Evolutionary conservation across 768 basidiomycete genomes (phyloP).

Genomic region (Cytidiella melzeri): DNA sequence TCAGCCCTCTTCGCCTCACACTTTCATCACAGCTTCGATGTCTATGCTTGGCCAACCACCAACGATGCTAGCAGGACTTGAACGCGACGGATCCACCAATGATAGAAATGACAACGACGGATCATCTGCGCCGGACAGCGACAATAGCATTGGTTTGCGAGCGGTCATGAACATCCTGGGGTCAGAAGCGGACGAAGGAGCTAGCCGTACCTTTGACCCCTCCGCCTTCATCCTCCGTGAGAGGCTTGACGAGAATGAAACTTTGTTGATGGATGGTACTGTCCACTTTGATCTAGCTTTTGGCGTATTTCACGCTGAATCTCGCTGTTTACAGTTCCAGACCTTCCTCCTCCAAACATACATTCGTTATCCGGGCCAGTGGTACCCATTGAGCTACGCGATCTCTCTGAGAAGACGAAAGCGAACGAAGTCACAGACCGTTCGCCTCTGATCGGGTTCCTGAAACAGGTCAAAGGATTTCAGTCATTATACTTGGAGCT

Average conservation of each 20-base stretch:
- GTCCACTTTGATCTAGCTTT: conserved; percentile 2
- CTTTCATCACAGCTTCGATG: conserved; percentile 9
- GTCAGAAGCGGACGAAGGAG: background rate
- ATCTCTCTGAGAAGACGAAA: background rate
- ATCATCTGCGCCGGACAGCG: conserved; percentile 25
- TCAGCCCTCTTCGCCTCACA: conserved; percentile 19
- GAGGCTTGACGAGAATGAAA: conserved; percentile 44
- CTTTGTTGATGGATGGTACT: conserved; percentile 53
- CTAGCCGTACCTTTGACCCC: conserved; percentile 3
- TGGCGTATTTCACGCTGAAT: background rate
- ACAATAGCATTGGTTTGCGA: conserved; percentile 11
- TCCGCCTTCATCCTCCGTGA: conserved; percentile 46
- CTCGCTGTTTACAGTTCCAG: conserved; percentile 42
- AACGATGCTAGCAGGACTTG: conserved; percentile 3
- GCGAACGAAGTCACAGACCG: background rate
- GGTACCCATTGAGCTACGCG: too few species aligned
- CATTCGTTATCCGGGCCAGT: conserved; percentile 33
- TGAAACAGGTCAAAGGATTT: conserved; percentile 54
- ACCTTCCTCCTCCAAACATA: conserved; percentile 45
- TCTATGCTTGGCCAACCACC: conserved; percentile 33
- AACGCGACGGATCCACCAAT: background rate
- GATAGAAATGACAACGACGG: conserved; percentile 24
- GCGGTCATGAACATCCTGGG: conserved; percentile 11
- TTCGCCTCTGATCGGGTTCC: too few species aligned
- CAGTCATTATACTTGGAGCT: conserved; percentile 53